Conservation (phyloP, 2,329 filamentous ascomycete genomes). For the Trichoderma brevicompactum region DNA sequence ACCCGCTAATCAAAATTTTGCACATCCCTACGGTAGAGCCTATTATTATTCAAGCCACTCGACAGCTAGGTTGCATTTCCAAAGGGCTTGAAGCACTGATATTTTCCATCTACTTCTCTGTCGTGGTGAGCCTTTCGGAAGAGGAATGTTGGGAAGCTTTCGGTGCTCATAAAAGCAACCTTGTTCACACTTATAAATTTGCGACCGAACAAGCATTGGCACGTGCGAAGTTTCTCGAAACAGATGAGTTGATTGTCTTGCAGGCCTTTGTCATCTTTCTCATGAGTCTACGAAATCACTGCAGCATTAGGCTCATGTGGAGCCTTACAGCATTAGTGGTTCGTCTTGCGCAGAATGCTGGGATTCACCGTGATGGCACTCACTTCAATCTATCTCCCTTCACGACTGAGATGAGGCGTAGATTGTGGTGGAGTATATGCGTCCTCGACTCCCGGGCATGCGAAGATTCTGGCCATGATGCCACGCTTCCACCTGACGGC, state of each 20-base stretch:
- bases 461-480: conserved; percentile 14
- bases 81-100: neutral
- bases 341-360: conserved; percentile 4
- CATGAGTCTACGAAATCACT: neutral
- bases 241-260: neutral
- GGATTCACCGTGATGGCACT: neutral
- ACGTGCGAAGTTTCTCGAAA: neutral
- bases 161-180: neutral
- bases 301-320: neutral
- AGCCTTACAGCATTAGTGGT: neutral
- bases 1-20: neutral
- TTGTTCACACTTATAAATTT: neutral
- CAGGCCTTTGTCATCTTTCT: conserved; percentile 1
- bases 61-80: neutral
- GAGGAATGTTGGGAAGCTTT: neutral
- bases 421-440: conserved; percentile 7
- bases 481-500: conserved; percentile 1
- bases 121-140: neutral
- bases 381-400: conserved; percentile 9
- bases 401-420: neutral
- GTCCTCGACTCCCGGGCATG: conserved; percentile 8
- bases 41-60: neutral
- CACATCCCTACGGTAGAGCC: neutral
- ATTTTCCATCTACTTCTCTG: neutral
- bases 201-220: neutral